phyloP scores from a whole-genome alignment of 1,284 basidiomycete genomes.

The Trichosporon inkin region DNA sequence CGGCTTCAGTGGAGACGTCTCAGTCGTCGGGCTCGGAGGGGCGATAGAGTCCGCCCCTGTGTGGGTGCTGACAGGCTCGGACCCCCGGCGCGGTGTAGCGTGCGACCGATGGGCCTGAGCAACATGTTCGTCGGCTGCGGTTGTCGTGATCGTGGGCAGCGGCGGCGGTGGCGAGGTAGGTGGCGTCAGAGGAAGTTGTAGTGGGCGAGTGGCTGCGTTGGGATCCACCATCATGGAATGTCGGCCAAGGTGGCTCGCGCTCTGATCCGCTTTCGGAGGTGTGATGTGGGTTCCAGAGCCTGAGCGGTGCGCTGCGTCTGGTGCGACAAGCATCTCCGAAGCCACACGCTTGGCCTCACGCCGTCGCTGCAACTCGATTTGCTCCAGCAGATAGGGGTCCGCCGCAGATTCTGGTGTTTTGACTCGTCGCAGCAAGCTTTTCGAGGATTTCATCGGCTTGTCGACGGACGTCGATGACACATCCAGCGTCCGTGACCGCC shows the following conservation, averaged over 20 bases:
- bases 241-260: neutral
- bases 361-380: neutral
- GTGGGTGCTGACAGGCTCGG: neutral
- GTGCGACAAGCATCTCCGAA: neutral
- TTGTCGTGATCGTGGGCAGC: neutral
- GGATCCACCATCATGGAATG: conserved; percentile 1
- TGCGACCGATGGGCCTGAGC: neutral
- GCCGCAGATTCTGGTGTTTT: neutral
- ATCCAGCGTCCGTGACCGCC: conserved; percentile 5
- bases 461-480: neutral
- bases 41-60: neutral
- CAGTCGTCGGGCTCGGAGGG: neutral
- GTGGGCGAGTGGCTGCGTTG: neutral
- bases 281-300: neutral
- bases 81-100: neutral
- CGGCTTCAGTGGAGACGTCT: neutral
- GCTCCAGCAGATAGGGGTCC: conserved; percentile 2
- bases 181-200: conserved; percentile 1
- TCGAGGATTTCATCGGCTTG: conserved; percentile 2
- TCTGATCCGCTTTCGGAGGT: neutral
- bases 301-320: neutral
- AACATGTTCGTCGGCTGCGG: neutral
- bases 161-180: conserved; percentile 2
- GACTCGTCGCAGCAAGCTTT: conserved; percentile 2
- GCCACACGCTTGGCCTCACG: neutral